phyloP scores from a whole-genome alignment of 1,139 yeast species.

The Candida dubliniensis region DNA sequence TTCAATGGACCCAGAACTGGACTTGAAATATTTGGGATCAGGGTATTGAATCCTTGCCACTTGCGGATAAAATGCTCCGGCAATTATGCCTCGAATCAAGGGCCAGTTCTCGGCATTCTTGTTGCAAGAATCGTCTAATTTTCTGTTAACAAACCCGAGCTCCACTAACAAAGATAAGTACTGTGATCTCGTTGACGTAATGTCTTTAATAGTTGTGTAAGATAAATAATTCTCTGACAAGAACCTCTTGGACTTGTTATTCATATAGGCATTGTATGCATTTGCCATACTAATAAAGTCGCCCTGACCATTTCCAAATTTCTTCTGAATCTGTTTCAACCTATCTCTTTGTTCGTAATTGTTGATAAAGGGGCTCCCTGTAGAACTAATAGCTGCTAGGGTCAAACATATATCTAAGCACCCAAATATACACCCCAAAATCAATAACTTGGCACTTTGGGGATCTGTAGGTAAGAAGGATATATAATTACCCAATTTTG shows the following conservation, averaged over 20 bases:
- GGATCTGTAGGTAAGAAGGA: conserved; percentile 86
- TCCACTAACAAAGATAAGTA: conserved; percentile 68
- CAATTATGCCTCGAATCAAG: conserved; percentile 64
- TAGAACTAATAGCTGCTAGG: conserved; percentile 71
- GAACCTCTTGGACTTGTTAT: conserved; percentile 45
- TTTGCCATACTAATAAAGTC: conserved; percentile 69
- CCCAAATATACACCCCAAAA: conserved; percentile 79
- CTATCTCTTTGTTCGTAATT: conserved; percentile 64
- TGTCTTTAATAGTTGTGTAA: conserved; percentile 64
- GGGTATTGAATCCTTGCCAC: conserved; percentile 81
- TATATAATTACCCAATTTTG: conserved; percentile 79
- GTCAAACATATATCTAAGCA: conserved; percentile 76
- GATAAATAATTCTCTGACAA: conserved; percentile 65
- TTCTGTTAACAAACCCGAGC: conserved; percentile 67
- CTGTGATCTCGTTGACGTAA: conserved; percentile 68
- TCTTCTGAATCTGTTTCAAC: conserved; percentile 52
- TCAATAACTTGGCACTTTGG: conserved; percentile 77
- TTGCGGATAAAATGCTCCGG: conserved; percentile 83
- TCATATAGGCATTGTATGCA: conserved; percentile 55
- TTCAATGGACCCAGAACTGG: conserved; percentile 77
- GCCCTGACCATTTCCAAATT: conserved; percentile 47
- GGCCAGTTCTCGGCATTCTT: conserved; percentile 50
- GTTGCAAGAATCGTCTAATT: conserved; percentile 40
- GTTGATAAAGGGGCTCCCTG: conserved; percentile 71
- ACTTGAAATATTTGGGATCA: conserved; percentile 69